These are phyloP conservation scores for Durusdinium trenchii DNA, from an alignment of 73 alveolate genomes.

Conservation along the genomic window DNA sequence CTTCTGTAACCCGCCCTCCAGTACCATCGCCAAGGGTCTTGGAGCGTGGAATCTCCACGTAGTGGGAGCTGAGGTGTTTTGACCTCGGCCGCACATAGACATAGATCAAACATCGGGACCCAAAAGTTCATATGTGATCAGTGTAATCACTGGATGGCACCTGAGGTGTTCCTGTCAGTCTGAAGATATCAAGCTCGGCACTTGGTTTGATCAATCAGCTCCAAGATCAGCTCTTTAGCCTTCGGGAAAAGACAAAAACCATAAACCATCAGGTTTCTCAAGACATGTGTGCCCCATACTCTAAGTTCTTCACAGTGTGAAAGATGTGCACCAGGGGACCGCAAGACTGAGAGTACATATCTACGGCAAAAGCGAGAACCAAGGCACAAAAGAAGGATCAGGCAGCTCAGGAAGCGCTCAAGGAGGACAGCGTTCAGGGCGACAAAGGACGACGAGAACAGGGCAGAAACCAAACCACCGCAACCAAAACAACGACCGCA, in stretches of 20 bases:
- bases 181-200: background rate
- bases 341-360: no score
- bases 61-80: slow-evolving; percentile 81
- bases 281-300: no score
- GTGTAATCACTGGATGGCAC: background rate
- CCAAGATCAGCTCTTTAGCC: slow-evolving; percentile 85
- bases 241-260: no score
- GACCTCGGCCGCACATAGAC: background rate
- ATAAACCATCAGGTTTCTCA: background rate
- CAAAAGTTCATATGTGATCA: background rate
- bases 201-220: slow-evolving; percentile 87
- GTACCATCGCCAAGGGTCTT: slow-evolving; percentile 31
- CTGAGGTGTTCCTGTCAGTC: background rate
- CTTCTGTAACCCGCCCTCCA: background rate
- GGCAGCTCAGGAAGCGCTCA: no score
- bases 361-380: background rate
- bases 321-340: no score
- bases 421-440: no score
- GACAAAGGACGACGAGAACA: no score
- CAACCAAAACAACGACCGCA: no score
- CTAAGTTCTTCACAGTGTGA: no score
- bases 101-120: background rate
- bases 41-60: slow-evolving; percentile 94
- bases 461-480: no score
- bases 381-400: no score